A percentile compares a stretch with the other conserved stretches of the same genome.
Evolutionary conservation across 805 yeast genomes (phyloP).

Genomic region (Zygoascus bituminiphila): DNA sequence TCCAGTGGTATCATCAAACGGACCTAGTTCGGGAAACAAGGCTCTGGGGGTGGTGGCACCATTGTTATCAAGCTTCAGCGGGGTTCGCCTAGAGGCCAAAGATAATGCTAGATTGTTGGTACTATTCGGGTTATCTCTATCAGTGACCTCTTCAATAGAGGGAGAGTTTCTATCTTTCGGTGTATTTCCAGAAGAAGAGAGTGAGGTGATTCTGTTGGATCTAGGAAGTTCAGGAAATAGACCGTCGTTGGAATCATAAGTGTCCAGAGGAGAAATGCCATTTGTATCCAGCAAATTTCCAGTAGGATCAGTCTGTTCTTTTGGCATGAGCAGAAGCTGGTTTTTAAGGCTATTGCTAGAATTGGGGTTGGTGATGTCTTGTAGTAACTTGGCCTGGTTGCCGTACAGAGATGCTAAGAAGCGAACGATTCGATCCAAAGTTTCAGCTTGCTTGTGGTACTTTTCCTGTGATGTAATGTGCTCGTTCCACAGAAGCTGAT

Average conservation of each 20-base stretch:
- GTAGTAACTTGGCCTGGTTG: constrained; percentile 42
- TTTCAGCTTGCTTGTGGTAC: constrained; percentile 76
- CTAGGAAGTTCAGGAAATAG: neutral
- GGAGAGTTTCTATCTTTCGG: neutral
- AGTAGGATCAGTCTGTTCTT: constrained; percentile 2
- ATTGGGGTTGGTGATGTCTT: constrained; percentile 20
- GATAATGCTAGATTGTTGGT: constrained; percentile 4
- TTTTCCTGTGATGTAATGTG: constrained; percentile 75
- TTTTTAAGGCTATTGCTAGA: neutral
- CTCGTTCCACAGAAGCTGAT: constrained; percentile 87
- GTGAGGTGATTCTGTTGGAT: constrained; percentile 1
- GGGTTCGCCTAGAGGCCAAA: neutral
- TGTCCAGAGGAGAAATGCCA: neutral
- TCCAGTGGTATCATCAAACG: constrained; percentile 3
- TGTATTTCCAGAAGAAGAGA: neutral
- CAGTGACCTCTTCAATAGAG: neutral
- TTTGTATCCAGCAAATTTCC: neutral
- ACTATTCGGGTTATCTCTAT: neutral
- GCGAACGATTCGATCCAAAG: constrained; percentile 77
- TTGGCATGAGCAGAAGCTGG: constrained; percentile 13
- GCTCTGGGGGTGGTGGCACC: constrained; percentile 11
- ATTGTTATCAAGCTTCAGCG: neutral
- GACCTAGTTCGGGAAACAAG: constrained; percentile 14
- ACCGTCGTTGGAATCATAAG: neutral
- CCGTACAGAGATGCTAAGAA: constrained; percentile 82